Percentiles rank a stretch among this genome's conserved stretches.
These are phyloP conservation scores for Rhynchosporium agropyri DNA, from an alignment of 2,329 filamentous ascomycete genomes.

Conservation along the genomic window DNA sequence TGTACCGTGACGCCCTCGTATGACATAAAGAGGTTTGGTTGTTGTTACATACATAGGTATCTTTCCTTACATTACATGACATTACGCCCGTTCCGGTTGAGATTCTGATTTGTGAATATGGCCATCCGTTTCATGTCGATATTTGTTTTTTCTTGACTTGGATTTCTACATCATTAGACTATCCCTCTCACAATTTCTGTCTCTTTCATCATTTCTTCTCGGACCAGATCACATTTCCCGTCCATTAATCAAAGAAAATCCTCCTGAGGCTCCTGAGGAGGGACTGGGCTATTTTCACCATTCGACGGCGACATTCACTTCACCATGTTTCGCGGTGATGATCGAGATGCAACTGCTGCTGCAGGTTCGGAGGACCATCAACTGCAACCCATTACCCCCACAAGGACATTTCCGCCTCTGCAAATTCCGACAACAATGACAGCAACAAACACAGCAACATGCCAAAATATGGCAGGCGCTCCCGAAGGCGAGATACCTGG, in stretches of 20 bases:
- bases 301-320: neutral
- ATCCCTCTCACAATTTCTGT: neutral
- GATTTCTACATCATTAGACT: conserved; percentile 7
- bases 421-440: neutral
- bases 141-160: neutral
- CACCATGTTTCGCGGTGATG: conserved; percentile 1
- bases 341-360: neutral
- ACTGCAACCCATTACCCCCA: neutral
- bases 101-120: conserved; percentile 15
- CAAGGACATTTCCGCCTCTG: neutral
- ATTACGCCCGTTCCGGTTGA: conserved; percentile 2
- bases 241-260: too few relatives aligned
- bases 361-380: neutral
- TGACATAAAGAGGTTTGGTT: conserved; percentile 13
- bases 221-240: neutral
- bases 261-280: too few relatives aligned
- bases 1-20: conserved; percentile 25
- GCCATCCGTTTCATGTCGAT: conserved; percentile 1
- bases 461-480: neutral
- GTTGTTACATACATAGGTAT: too few relatives aligned
- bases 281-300: too few relatives aligned
- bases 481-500: neutral
- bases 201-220: neutral
- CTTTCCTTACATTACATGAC: conserved; percentile 17
- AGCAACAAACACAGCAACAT: neutral